Base-by-base conservation (phyloP, 139 green algal genomes). In the Chlorella vulgaris region DNA sequence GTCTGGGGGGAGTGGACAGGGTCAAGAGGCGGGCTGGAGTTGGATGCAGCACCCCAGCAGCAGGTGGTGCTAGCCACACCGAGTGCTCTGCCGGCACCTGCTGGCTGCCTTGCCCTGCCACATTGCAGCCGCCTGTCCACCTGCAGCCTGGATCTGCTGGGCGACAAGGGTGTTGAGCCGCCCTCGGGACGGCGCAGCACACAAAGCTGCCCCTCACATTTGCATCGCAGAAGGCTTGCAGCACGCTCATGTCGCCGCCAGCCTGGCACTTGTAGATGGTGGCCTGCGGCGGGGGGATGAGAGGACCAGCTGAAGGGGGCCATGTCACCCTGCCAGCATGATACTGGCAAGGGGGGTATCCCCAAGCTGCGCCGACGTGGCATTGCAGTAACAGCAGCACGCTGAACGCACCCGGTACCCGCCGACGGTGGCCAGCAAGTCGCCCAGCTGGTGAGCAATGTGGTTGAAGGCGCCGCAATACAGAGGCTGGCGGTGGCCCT, bases 391-490 rank as follows among this genome's bases (percentile, higher is more conserved):
- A 22, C 4, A 18, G 7, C 42, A 76, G 7, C 31, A 36, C 15
- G 69, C 36, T 4, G 43, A 18, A 40, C 65, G 26, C 73, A 93
- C 91, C 80, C 87, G 78, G 70, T 85, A 77, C 8, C 74, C 74
- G 19, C 91, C 91, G 28, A 88, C 89, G 2, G 88, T 89, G 2
- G 91, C 91, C 40, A 95, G 90, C 4, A 95, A 21, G 53, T 95
- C 76, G 33, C 80, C 77, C 71, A 93, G 80, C 1, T 35, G 10
- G 2, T 60, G 62, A 43, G 87, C 60, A 8, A 80, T 75, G 36
- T 81, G 82, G 68, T 94, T 94, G 84, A 93, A 95, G 39, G 84
- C 58, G 13, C 93, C 85, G 74, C 91, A 93, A 53, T 85, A 95
- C 8, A 95, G 76, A 4, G 91, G 83, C 33, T 87, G 43, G 4